Base-by-base conservation (phyloP, 2,329 filamentous ascomycete species). In the Colletotrichum trifolii region DNA sequence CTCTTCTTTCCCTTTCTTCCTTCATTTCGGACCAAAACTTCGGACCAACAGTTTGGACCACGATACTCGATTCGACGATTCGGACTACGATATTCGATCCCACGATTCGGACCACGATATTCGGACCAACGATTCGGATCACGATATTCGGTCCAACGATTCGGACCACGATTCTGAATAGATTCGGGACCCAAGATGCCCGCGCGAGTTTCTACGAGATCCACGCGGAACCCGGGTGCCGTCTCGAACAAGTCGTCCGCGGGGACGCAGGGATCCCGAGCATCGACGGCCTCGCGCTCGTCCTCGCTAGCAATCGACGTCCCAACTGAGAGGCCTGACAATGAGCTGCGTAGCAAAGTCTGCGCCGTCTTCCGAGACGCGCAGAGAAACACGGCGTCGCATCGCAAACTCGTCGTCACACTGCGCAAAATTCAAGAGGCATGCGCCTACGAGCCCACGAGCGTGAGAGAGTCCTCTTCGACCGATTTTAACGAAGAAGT, bases 381-480 rank as follows among this genome's bases (percentile, higher is more conserved):
- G 39, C 96, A 99, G 77, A 90, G 91, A 71, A 96, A 92, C 1
- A 96, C 92, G 0, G 93, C 94, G 1, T 92, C 92, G 2, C 96
- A 99, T 76, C 85, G 95, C 66, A 98, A 98, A 75, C 85, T 97
- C 0, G 91, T 91, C 4, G 91, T 97, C 66, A 94, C 89, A 54
- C 81, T 99, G 66, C 89, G 95, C 68, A 97, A 97, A 78, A 86
- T 97, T 47, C 95, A 98, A 73, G 95, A 97, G 75, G 84, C 90
- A 42, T 97, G 93, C 79, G 89, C 87, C 74, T 90, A 90, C 71
- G 87, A 89, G 70, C 87, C 82, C 15, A 82, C 79, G 39, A 83
- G 77, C 67, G 78, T 79, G 34, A 87, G 84, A 68, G 86, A 85
- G 72, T 70, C 75, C 4, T 76, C 82, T 10, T 81, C 85, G 10